A percentile compares a stretch with the other conserved stretches of the same genome.
Conservation (phyloP, 345 rosid genomes). For the Lenwebbia sp. region DNA sequence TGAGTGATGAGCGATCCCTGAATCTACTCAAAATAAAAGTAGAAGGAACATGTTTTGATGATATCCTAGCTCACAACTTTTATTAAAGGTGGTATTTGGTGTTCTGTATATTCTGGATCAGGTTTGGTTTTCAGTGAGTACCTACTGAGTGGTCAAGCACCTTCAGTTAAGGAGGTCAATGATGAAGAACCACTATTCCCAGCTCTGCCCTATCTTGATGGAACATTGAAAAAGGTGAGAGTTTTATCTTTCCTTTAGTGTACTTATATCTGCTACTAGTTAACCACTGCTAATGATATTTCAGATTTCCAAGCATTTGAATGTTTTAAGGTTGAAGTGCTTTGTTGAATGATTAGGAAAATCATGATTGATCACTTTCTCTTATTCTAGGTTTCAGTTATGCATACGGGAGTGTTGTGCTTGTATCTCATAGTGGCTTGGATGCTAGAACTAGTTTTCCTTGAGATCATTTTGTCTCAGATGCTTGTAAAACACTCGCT, state of each 20-base stretch:
- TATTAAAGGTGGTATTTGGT: not conserved
- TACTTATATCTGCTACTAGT: not conserved
- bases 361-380: not conserved
- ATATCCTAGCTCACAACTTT: not conserved
- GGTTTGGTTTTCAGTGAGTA: conserved; percentile 94
- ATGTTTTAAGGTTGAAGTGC: not conserved
- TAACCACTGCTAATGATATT: not conserved
- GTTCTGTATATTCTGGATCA: conserved; percentile 10
- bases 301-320: not conserved
- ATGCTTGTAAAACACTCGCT: not conserved
- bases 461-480: not conserved
- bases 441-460: not conserved
- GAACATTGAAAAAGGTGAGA: conserved; percentile 24
- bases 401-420: not conserved
- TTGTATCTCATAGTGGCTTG: not conserved
- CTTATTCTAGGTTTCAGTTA: not conserved
- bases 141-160: conserved; percentile 91
- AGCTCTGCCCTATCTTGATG: conserved; percentile 28
- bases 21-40: not conserved
- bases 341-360: not conserved
- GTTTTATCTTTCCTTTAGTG: conserved; percentile 7
- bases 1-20: not conserved
- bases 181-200: conserved; percentile 97
- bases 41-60: not conserved
- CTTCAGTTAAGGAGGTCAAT: conserved; percentile 80